phyloP scores from a whole-genome alignment of 2,329 filamentous ascomycete genomes.

The Mariannaea elegans region DNA sequence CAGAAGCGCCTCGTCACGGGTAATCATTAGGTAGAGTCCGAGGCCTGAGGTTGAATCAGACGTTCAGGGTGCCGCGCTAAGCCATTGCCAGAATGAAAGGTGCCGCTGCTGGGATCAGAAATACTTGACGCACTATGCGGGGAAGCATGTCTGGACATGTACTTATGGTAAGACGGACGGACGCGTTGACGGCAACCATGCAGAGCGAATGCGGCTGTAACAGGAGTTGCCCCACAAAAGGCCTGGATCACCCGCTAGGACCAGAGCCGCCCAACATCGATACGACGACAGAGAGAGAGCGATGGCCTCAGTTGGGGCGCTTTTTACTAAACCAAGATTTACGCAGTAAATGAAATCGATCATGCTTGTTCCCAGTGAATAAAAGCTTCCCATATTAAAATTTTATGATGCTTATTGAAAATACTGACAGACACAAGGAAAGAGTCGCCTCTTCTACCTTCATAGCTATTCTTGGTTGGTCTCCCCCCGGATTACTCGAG shows the following conservation, averaged over 20 bases:
- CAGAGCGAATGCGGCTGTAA: conserved; percentile 35
- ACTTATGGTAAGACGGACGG: conserved; percentile 30
- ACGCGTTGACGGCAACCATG: conserved; percentile 21
- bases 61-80: conserved; percentile 36
- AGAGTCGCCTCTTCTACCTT: too few species aligned
- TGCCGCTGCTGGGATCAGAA: conserved; percentile 25
- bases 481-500: too few species aligned
- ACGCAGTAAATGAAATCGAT: too few species aligned
- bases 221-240: conserved; percentile 26
- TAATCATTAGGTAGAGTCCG: conserved; percentile 15
- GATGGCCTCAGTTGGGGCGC: background rate
- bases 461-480: too few species aligned
- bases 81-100: conserved; percentile 6
- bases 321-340: background rate
- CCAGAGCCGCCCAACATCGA: conserved; percentile 33
- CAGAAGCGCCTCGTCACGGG: conserved; percentile 10
- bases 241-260: conserved; percentile 25
- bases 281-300: conserved; percentile 29
- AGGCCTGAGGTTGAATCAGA: conserved; percentile 39
- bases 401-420: too few species aligned
- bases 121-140: conserved; percentile 26
- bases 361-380: too few species aligned
- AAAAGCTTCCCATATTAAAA: too few species aligned
- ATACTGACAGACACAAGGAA: too few species aligned
- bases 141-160: conserved; percentile 21